Conservation (phyloP, 106 monocot genomes). For the Platanthera guangdongensis region DNA sequence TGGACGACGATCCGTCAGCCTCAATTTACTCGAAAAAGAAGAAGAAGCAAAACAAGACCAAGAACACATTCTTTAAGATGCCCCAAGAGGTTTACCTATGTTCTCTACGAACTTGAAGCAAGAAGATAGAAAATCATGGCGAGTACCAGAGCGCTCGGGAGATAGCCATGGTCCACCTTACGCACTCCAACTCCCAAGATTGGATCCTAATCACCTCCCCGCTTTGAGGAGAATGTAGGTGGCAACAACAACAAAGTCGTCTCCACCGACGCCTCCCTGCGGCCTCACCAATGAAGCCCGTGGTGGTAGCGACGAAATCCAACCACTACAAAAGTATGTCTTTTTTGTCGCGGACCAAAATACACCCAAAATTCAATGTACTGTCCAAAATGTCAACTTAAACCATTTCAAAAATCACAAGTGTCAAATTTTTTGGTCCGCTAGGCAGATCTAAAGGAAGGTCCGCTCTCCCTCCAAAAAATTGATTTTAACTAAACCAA, state of each 20-base stretch:
- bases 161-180: slow-evolving; percentile 24
- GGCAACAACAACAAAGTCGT: neutral
- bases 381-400: too few species aligned
- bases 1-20: slow-evolving; percentile 19
- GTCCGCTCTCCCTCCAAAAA: too few species aligned
- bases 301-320: too few species aligned
- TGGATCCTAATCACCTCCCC: slow-evolving; percentile 31
- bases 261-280: neutral
- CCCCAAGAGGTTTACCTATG: slow-evolving; percentile 45
- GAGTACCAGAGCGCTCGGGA: neutral
- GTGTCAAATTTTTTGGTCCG: too few species aligned
- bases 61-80: too few species aligned
- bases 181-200: slow-evolving; percentile 20
- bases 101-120: slow-evolving; percentile 39
- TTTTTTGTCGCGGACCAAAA: too few species aligned
- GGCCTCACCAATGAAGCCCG: neutral
- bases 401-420: too few species aligned
- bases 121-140: slow-evolving; percentile 34
- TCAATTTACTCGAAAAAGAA: slow-evolving; percentile 14
- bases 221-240: neutral
- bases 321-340: too few species aligned
- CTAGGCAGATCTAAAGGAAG: too few species aligned
- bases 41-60: neutral
- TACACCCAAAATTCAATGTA: too few species aligned
- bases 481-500: too few species aligned